phyloP scores from a whole-genome alignment of 2,329 filamentous ascomycete species.

The Decorospora gaudefroyi region DNA sequence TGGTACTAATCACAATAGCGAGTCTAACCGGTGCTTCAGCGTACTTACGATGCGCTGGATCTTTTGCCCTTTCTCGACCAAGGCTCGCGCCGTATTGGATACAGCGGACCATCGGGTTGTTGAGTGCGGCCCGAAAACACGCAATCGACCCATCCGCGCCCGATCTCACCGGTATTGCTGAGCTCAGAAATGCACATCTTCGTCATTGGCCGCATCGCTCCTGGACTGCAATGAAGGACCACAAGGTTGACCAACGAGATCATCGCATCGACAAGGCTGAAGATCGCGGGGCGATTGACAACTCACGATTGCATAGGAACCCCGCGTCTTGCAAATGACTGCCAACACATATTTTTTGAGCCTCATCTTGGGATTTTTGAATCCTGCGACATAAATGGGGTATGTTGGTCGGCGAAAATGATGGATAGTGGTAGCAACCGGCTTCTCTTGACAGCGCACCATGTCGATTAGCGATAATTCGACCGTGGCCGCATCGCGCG shows the following conservation, averaged over 20 bases:
- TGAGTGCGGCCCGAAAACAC: background rate
- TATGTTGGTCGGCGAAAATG: background rate
- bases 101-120: background rate
- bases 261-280: conserved; percentile 1
- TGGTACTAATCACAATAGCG: too few species aligned
- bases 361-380: background rate
- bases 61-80: too few species aligned
- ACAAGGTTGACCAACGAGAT: conserved; percentile 5
- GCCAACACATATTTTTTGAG: conserved; percentile 3
- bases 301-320: conserved; percentile 8
- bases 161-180: conserved; percentile 7
- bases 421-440: background rate
- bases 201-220: background rate
- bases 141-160: background rate
- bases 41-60: too few species aligned
- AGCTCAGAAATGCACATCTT: background rate
- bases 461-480: conserved; percentile 7
- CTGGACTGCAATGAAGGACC: conserved; percentile 5
- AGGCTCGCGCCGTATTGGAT: too few species aligned
- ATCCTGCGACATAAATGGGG: conserved; percentile 1
- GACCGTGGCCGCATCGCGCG: background rate
- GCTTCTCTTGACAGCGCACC: background rate
- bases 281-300: conserved; percentile 2
- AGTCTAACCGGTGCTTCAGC: too few species aligned
- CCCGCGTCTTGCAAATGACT: background rate